Evolutionary conservation across 352 stramenopile species (phyloP), one percentile per base, ranked within the genome.

Genomic region (Globisporangium spiculum): DNA sequence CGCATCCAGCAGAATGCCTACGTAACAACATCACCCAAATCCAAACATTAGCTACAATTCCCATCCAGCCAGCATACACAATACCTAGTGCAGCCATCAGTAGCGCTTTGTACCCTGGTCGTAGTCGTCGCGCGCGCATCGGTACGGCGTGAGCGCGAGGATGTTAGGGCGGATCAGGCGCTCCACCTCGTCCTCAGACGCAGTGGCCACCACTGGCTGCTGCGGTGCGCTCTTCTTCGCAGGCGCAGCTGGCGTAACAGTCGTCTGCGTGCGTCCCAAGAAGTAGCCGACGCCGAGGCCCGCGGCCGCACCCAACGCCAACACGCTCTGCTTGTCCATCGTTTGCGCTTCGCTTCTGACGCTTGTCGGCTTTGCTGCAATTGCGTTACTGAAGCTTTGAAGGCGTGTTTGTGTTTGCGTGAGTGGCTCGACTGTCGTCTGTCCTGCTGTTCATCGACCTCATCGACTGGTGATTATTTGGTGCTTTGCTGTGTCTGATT

Each of bases 121-220:
- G 79, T 98, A 98, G 78, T 98, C 96, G 70, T 99, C 97, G 50
- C 97, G 91, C 7, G 97, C 97, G 73, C 97, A 99, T 41, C 97
- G 94, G 76, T 99, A 99, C 4, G 97, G 97, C 60, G 93, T 96
- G 54, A 99, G 83, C 41, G 88, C 78, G 50, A 99, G 76, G 68
- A 99, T 98, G 80, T 99, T 99, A 59, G 92, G 89, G n/a, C 97
- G 93, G 57, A 98, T 98, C 60, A 99, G 85, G 10, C 81, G 72
- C 70, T 91, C 84, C 20, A 95, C 71, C 63, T 94, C 86, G 63
- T 94, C 80, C n/a, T 83, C 62, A 26, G 71, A 56, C 36, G 26
- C 18, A 4, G 60, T 41, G 30, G 67, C 18, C 18, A 60, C 20
- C 18, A 58, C 50, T 26, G 44, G 9, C 27, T 22, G 18, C 48